phyloP scores from a whole-genome alignment of 148 eudicot genomes.

The Bassia scoparia region DNA sequence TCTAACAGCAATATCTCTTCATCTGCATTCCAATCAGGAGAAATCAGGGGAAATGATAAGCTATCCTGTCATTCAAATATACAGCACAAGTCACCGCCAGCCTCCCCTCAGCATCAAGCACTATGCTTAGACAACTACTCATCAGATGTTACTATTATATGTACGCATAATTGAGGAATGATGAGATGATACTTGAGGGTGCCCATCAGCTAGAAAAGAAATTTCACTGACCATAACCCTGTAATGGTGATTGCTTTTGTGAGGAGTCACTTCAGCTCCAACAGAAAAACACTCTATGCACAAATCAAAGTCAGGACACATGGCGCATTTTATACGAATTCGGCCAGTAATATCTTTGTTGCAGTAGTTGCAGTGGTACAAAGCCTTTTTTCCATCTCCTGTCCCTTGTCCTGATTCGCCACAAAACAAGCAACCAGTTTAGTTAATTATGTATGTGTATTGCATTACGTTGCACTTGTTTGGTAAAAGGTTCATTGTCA shows the following conservation, averaged over 20 bases:
- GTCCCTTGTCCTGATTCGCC: constrained; percentile 41
- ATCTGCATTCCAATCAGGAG: constrained; percentile 75
- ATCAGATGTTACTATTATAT: not conserved
- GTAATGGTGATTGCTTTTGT: constrained; percentile 64
- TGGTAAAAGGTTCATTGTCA: not conserved
- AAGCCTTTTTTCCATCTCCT: constrained; percentile 56
- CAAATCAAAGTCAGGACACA: constrained; percentile 65
- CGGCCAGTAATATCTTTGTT: constrained; percentile 64
- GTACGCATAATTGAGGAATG: not conserved
- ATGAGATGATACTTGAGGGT: not conserved
- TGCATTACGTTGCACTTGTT: not conserved
- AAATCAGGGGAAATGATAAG: constrained; percentile 58
- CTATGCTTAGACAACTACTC: not conserved
- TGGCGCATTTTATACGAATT: constrained; percentile 63
- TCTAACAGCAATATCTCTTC: constrained; percentile 70
- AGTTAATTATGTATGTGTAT: not conserved
- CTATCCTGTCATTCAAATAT: constrained; percentile 45
- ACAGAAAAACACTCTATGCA: constrained; percentile 75
- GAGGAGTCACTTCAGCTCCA: constrained; percentile 64
- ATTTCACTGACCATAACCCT: constrained; percentile 60
- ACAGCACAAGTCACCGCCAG: not conserved
- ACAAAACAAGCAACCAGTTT: constrained; percentile 4
- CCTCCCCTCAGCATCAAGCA: not conserved
- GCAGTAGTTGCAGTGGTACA: constrained; percentile 76
- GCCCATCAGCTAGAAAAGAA: not conserved